Evolutionary conservation across 805 yeast species (phyloP).

Genomic region (Candida verbasci): DNA sequence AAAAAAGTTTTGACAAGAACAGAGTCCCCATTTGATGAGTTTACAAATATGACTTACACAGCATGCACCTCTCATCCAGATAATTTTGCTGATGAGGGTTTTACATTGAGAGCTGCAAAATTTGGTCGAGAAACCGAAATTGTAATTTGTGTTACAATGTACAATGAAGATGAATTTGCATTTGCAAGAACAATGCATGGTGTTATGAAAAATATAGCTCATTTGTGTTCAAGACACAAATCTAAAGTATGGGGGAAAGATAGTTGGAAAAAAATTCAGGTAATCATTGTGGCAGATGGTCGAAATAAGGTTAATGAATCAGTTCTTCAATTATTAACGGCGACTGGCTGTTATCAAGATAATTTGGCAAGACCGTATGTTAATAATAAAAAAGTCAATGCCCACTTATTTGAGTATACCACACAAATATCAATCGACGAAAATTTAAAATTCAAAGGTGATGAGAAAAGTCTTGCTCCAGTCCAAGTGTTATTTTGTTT

Average conservation of each 20-base stretch:
- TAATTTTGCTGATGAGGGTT: conserved; percentile 73
- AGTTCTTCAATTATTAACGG: conserved; percentile 82
- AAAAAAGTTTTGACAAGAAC: conserved; percentile 80
- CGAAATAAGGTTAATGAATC: conserved; percentile 83
- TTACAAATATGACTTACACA: conserved; percentile 92
- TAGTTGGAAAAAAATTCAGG: conserved; percentile 96
- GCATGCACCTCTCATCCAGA: conserved; percentile 96
- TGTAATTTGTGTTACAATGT: conserved; percentile 92
- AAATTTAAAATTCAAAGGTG: conserved; percentile 83
- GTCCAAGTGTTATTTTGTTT: conserved; percentile 90
- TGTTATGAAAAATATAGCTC: conserved; percentile 88
- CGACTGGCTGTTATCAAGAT: conserved; percentile 95
- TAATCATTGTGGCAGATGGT: conserved; percentile 89
- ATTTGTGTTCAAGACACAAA: conserved; percentile 73
- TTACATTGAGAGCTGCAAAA: conserved; percentile 80
- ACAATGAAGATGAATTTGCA: conserved; percentile 87
- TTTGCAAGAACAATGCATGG: conserved; percentile 93
- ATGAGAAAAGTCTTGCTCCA: conserved; percentile 86
- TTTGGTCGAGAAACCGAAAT: conserved; percentile 88
- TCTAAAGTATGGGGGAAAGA: conserved; percentile 93
- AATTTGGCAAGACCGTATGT: conserved; percentile 95
- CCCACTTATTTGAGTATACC: conserved; percentile 93
- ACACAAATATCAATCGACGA: conserved; percentile 92
- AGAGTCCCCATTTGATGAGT: conserved; percentile 77
- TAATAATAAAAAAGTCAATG: conserved; percentile 85